Conservation (phyloP, 345 rosid species). For the Psidium friedrichsthalianum region DNA sequence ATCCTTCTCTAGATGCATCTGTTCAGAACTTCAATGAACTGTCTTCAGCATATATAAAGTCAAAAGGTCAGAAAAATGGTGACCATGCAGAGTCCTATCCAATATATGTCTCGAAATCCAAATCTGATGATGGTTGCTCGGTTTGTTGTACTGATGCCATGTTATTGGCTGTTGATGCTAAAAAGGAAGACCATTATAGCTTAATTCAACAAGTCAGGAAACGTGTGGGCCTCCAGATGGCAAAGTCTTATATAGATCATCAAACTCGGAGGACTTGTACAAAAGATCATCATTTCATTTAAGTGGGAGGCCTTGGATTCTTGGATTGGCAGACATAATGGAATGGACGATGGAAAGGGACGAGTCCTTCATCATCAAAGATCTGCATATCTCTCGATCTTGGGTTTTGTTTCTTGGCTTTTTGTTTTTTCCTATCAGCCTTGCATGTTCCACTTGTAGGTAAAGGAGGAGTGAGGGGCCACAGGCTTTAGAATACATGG, state of each 20-base stretch:
- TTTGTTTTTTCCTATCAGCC: too few species aligned
- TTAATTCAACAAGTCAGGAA: conserved; percentile 3
- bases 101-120: neutral
- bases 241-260: neutral
- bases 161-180: neutral
- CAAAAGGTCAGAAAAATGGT: neutral
- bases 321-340: too few species aligned
- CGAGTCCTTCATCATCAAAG: too few species aligned
- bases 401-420: too few species aligned
- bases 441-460: too few species aligned
- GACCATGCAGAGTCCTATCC: neutral
- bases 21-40: conserved; percentile 1
- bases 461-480: too few species aligned
- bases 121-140: neutral
- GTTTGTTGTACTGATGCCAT: neutral
- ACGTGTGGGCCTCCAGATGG: neutral
- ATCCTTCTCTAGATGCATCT: conserved; percentile 1
- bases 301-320: too few species aligned
- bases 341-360: too few species aligned
- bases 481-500: too few species aligned
- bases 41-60: neutral
- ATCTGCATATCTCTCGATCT: too few species aligned
- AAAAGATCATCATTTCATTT: too few species aligned
- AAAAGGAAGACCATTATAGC: neutral
- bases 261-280: conserved; percentile 7